Percentiles rank a stretch among this genome's conserved stretches.
Conservation (phyloP, 176 grass and related monocot genomes). For the Elymus sibiricus region DNA sequence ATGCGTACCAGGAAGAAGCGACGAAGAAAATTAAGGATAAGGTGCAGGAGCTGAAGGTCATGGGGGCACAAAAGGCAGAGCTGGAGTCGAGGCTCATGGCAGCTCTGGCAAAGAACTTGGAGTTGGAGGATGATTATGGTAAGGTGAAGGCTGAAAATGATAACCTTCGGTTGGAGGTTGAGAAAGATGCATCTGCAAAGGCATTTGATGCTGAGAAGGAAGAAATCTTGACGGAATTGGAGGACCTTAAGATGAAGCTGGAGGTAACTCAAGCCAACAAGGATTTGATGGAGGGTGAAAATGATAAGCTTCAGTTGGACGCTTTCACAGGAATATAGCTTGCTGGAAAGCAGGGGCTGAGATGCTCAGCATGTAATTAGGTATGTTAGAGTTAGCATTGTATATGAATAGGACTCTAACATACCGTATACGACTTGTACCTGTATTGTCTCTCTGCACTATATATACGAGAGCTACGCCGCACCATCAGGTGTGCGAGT, state of each 20-base stretch:
- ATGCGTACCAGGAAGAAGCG: neutral
- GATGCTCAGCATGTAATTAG: neutral
- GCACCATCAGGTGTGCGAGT: neutral
- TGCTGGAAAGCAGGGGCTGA: neutral
- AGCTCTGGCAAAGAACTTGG: neutral
- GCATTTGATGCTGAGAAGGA: constrained; percentile 2
- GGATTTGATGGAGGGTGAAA: no score
- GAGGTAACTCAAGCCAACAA: neutral
- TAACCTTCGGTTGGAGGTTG: neutral
- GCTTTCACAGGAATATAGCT: neutral
- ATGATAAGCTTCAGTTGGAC: neutral
- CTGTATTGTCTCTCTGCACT: no score
- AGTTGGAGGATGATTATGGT: neutral
- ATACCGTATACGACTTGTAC: no score
- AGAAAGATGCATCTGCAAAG: neutral
- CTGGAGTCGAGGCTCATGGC: neutral
- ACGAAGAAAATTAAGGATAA: neutral
- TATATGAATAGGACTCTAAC: no score
- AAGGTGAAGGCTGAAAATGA: neutral
- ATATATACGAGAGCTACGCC: no score
- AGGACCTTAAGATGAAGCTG: neutral
- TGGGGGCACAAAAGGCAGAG: neutral
- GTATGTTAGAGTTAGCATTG: no score
- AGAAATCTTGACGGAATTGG: neutral
- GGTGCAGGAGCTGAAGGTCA: neutral